These are phyloP conservation scores for Thielaviopsis punctulata DNA, from an alignment of 2,329 filamentous ascomycete species.

Conservation along the genomic window DNA sequence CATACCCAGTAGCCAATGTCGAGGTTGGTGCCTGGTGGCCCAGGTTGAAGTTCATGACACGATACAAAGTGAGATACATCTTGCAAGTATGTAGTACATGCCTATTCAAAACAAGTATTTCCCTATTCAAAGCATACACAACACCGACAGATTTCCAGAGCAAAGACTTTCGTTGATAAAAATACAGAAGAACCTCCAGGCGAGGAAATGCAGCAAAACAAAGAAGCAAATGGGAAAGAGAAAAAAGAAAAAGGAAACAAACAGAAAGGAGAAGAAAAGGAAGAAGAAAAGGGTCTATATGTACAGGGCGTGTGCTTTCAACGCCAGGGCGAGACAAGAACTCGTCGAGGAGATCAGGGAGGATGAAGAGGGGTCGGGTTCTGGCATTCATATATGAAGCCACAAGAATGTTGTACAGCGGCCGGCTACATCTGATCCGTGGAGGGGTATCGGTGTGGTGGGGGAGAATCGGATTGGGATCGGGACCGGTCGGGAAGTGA, in stretches of 20 bases:
- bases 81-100: neutral
- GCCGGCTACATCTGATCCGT: neutral
- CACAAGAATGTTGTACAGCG: slow-evolving; percentile 7
- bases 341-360: neutral
- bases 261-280: slow-evolving; percentile 4
- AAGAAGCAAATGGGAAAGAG: too few species aligned
- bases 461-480: neutral
- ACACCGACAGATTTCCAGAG: neutral
- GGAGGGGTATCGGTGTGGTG: neutral
- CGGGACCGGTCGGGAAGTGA: neutral
- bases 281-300: slow-evolving; percentile 6
- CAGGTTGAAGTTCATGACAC: neutral
- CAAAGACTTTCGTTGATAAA: slow-evolving; percentile 7
- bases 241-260: slow-evolving; percentile 6
- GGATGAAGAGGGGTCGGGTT: neutral
- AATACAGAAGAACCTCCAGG: slow-evolving; percentile 3
- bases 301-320: slow-evolving; percentile 4
- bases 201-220: neutral
- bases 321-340: neutral
- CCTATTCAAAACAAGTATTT: neutral
- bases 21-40: too few species aligned
- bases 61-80: neutral
- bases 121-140: neutral
- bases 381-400: neutral
- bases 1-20: too few species aligned